Evolutionary conservation across 441 rosid genomes (phyloP).

Genomic region (Gossypium aridum): DNA sequence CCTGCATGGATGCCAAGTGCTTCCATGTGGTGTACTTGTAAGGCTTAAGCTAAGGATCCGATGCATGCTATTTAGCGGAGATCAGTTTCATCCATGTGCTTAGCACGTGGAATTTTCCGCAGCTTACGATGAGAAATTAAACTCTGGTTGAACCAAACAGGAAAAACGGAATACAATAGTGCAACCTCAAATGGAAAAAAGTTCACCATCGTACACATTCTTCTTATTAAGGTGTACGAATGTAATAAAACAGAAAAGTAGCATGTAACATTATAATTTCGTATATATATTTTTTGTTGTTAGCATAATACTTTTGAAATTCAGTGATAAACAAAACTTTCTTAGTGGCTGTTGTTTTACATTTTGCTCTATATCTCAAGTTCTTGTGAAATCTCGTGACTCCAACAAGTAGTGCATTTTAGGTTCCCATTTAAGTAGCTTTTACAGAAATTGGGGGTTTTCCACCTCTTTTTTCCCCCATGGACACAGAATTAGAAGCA

Average conservation of each 20-base stretch:
- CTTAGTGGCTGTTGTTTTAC: neutral
- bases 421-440: neutral
- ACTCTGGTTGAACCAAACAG: neutral
- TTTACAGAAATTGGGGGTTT: neutral
- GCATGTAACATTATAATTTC: neutral
- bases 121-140: neutral
- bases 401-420: neutral
- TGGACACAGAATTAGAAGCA: neutral
- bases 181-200: neutral
- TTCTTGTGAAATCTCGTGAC: neutral
- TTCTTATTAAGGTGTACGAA: neutral
- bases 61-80: slow-evolving; percentile 14
- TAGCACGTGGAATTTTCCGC: neutral
- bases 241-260: no score
- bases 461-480: neutral
- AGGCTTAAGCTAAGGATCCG: neutral
- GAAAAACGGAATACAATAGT: neutral
- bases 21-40: neutral
- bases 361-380: neutral
- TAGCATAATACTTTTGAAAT: no score
- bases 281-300: neutral
- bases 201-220: no score
- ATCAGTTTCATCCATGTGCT: neutral
- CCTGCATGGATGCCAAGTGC: slow-evolving; percentile 26
- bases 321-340: no score